Evolutionary conservation across 208 protist species (phyloP), one percentile per base, ranked within the genome.

Genomic region (Leishmania arabica): DNA sequence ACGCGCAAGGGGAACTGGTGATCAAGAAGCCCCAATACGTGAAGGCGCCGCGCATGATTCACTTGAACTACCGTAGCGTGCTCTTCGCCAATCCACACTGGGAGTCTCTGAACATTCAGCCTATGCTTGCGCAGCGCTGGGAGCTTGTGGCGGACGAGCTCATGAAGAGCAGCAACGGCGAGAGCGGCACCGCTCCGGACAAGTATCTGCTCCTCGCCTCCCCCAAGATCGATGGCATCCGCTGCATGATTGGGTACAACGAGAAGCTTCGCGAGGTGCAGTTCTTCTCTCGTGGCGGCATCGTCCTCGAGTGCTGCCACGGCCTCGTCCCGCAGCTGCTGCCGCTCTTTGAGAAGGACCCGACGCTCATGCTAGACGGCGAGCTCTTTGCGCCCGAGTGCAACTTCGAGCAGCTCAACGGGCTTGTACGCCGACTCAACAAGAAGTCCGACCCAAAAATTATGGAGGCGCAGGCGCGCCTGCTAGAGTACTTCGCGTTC

Each of bases 181-280:
- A 70, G 64, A 62, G 68, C 64, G 70, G 45, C 45, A 51, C 66
- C 47, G 24, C 42, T 21, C 6, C 37, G 37, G 84, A 77, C 77
- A 65, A 82, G 74, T 77, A 90, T 53, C 71, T 92, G 21, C 79
- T 97, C 34, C 84, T 97, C 37, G 93, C 91, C 49, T 97, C 95
- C 17, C 95, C 95, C 3, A 97, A 97, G 85, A 96, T 97, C 78
- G 95, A 97, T 79, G 95, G 95, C 24, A 93, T 97, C 79, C 95
- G 95, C 65, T 97, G 95, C 84, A 87, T 97, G 34, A 88, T 97
- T 42, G 93, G 92, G 42, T 96, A 90, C 81, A 96, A 94, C 79
- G 49, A 85, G 71, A 79, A 81, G 65, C 83, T 73, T 31, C 88
- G 90, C 24, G 86, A 93, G 66, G 86, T 93, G 75, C 92, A 95